Evolutionary conservation across 768 basidiomycete species (phyloP).

Genomic region (Ramaria sp.): DNA sequence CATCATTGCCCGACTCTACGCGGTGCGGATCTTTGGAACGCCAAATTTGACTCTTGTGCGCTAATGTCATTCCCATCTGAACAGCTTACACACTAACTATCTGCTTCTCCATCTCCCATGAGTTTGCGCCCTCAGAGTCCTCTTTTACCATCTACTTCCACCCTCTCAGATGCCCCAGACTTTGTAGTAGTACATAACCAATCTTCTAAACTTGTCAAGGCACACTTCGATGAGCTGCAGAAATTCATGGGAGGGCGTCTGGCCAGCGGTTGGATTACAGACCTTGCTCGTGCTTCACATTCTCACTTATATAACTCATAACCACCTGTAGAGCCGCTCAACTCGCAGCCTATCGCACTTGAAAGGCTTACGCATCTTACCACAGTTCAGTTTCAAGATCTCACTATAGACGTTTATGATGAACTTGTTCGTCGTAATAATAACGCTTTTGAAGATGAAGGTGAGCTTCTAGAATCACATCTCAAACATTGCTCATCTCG

Average conservation of each 20-base stretch:
- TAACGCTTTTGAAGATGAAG: slow-evolving; percentile 48
- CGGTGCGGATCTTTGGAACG: no score
- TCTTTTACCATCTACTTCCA: slow-evolving; percentile 71
- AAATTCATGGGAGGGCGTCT: slow-evolving; percentile 64
- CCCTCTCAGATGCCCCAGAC: slow-evolving; percentile 83
- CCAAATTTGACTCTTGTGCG: no score
- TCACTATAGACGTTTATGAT: slow-evolving; percentile 97
- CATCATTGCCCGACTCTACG: no score
- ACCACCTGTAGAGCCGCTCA: slow-evolving; percentile 48
- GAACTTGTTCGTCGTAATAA: slow-evolving; percentile 79
- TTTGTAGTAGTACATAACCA: slow-evolving; percentile 50
- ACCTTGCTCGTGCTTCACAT: neutral
- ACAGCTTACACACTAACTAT: no score
- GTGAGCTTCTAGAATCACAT: slow-evolving; percentile 24
- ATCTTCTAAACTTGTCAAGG: slow-evolving; percentile 50
- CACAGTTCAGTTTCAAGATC: slow-evolving; percentile 91
- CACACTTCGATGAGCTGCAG: slow-evolving; percentile 63
- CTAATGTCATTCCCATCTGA: no score
- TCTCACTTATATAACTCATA: slow-evolving; percentile 4
- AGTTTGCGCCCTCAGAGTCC: slow-evolving; percentile 9
- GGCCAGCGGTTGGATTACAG: slow-evolving; percentile 44
- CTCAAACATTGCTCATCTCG: neutral
- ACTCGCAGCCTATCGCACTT: slow-evolving; percentile 69
- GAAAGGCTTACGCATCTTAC: slow-evolving; percentile 93
- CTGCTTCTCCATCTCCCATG: slow-evolving; percentile 2